A percentile compares a stretch with the other conserved stretches of the same genome.
phyloP scores from a whole-genome alignment of 192 early-diverging fungal genomes.

The Coemansia sp. region DNA sequence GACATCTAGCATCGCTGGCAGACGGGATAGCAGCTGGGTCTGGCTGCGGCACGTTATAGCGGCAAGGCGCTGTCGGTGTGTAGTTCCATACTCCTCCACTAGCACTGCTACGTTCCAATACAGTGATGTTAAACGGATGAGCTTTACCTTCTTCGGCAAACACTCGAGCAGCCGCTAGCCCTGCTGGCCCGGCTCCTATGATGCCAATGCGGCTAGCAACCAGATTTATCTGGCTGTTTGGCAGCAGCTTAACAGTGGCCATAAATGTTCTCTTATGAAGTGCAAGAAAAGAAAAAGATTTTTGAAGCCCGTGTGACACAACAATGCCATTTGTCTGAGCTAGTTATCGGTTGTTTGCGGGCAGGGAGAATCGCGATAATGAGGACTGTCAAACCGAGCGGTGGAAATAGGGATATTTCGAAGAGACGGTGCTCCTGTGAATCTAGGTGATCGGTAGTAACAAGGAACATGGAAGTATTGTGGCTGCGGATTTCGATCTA shows the following conservation, averaged over 20 bases:
- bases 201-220: conserved; percentile 24
- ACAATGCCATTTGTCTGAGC: too few species aligned
- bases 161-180: conserved; percentile 28
- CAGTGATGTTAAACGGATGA: conserved; percentile 21
- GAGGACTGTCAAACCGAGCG: too few species aligned
- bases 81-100: conserved; percentile 59
- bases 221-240: background rate
- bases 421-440: too few species aligned
- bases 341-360: too few species aligned
- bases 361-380: too few species aligned
- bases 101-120: conserved; percentile 50
- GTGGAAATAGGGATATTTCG: too few species aligned
- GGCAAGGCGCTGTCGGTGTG: conserved; percentile 29
- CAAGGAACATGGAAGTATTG: too few species aligned
- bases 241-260: too few species aligned
- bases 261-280: too few species aligned
- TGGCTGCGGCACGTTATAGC: conserved; percentile 37
- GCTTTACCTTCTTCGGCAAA: conserved; percentile 12
- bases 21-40: background rate
- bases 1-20: conserved; percentile 16
- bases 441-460: too few species aligned
- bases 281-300: too few species aligned
- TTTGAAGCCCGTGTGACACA: too few species aligned
- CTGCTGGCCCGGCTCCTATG: conserved; percentile 35
- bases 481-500: background rate